These are phyloP conservation scores for Inga leiocalycina DNA, from an alignment of 306 rosid genomes.

Conservation along the genomic window DNA sequence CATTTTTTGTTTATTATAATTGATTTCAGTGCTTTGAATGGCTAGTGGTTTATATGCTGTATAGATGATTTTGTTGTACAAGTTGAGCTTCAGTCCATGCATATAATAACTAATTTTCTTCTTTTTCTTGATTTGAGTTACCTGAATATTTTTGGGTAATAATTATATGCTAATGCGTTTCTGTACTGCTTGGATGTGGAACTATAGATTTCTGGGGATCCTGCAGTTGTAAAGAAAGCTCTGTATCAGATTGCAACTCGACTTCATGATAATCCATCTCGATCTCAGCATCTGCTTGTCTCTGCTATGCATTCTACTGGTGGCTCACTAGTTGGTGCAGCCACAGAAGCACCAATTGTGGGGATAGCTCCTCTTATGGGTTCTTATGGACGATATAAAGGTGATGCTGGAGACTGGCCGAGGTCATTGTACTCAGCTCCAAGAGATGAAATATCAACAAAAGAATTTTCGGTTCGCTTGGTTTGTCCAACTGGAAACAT, in stretches of 20 bases:
- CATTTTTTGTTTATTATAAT: background rate
- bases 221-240: slow-evolving; percentile 78
- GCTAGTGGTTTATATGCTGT: slow-evolving; percentile 25
- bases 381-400: slow-evolving; percentile 86
- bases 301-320: slow-evolving; percentile 62
- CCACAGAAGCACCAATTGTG: slow-evolving; percentile 75
- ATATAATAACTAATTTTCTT: background rate
- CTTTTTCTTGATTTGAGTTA: background rate
- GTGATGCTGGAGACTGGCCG: slow-evolving; percentile 87
- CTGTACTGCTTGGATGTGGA: slow-evolving; percentile 36
- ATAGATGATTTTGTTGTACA: slow-evolving; percentile 12
- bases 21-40: background rate
- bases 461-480: slow-evolving; percentile 83
- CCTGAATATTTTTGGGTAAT: background rate
- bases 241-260: slow-evolving; percentile 79
- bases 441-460: slow-evolving; percentile 79
- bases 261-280: slow-evolving; percentile 91
- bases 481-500: slow-evolving; percentile 87
- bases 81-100: background rate
- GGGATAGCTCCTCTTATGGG: slow-evolving; percentile 84
- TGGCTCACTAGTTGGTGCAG: slow-evolving; percentile 75
- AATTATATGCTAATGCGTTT: slow-evolving; percentile 12
- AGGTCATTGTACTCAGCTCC: slow-evolving; percentile 92
- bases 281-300: slow-evolving; percentile 86
- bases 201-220: slow-evolving; percentile 84